These are phyloP conservation scores for Colletotrichum agaves DNA, from an alignment of 2,329 filamentous ascomycete genomes.

Conservation along the genomic window DNA sequence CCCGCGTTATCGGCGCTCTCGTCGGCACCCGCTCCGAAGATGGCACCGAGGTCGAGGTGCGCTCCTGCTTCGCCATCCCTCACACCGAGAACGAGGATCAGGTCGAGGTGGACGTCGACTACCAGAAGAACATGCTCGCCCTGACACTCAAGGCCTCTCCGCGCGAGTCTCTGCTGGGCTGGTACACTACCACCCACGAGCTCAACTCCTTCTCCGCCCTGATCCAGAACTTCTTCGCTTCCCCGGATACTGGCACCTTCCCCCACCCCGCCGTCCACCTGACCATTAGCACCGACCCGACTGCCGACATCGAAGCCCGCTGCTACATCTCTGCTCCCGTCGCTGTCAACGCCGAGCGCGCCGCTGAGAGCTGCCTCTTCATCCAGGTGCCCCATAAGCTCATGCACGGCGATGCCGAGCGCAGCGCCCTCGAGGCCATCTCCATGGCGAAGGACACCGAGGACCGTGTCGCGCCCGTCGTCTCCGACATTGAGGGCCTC, in stretches of 20 bases:
- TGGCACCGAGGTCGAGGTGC: constrained; percentile 94
- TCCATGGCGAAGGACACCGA: constrained; percentile 83
- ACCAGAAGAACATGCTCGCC: constrained; percentile 99
- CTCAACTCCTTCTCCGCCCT: constrained; percentile 98
- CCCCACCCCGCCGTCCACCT: constrained; percentile 98
- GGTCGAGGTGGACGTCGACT: constrained; percentile 99
- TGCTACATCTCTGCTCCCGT: constrained; percentile 97
- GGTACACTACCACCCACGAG: constrained; percentile 97
- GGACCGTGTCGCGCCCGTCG: constrained; percentile 75
- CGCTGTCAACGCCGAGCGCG: constrained; percentile 92
- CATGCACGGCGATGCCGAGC: constrained; percentile 81
- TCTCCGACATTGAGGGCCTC: constrained; percentile 90
- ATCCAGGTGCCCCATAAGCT: constrained; percentile 97
- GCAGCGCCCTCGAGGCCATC: constrained; percentile 80
- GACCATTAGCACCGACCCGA: constrained; percentile 90
- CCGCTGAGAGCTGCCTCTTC: constrained; percentile 96
- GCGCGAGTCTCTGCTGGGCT: constrained; percentile 92
- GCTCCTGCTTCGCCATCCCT: constrained; percentile 96
- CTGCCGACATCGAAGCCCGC: constrained; percentile 87
- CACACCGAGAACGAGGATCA: constrained; percentile 99
- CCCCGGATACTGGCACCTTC: constrained; percentile 95
- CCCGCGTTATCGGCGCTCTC: constrained; percentile 95
- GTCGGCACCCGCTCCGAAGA: constrained; percentile 95
- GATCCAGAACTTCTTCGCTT: constrained; percentile 99
- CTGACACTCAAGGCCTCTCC: constrained; percentile 94